Base-by-base conservation (phyloP, 2,329 filamentous ascomycete genomes). In the Epichloe typhina region DNA sequence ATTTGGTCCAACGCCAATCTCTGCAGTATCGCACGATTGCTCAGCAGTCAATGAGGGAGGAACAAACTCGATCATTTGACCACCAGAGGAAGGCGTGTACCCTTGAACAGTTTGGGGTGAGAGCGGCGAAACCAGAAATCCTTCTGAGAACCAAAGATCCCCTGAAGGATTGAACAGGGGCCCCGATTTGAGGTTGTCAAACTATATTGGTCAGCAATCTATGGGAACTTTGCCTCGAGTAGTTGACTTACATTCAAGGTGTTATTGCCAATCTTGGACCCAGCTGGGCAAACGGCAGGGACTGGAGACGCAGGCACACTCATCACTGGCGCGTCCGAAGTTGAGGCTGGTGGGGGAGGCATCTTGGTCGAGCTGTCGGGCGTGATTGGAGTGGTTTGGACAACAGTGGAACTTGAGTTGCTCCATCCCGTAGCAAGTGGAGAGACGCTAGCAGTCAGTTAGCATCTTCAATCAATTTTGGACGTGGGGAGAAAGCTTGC, bases 91-190 rank as follows among this genome's bases (percentile, higher is more conserved):
- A 11, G 69, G 61, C 12, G 62, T 52, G 40, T 65, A 71, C 1
- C 65, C 62, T 38, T 66, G 61, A 11, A 58, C 53, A 19, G 60
- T 55, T 36, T 65, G 58, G 3, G 61, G 57, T 8, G 64, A 64
- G 23, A 64, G 64, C 3, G 69, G 67, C 1, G 63, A 62, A 45
- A 70, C 59, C 5, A 69, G 57, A 50, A 71, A 71, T 2, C 69
- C 69, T 52, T 67, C 61, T 26, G 69, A 70, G 50, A 71, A 71
- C 68, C 68, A 71, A 31, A 70, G 60, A 45, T 67, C 64, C 64
- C 65, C 61, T 17, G 62, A 59, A 1, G 69, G 69, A 21, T 70
- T 70, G 57, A 69, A 67, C 2, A 71, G 58, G 9, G 67, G 67
- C 0, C 68, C 68, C 7, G 61, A 52, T n/a, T 59, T 60, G 5